Conservation (phyloP, 2,329 filamentous ascomycete species). For the Botrytis deweyae region DNA sequence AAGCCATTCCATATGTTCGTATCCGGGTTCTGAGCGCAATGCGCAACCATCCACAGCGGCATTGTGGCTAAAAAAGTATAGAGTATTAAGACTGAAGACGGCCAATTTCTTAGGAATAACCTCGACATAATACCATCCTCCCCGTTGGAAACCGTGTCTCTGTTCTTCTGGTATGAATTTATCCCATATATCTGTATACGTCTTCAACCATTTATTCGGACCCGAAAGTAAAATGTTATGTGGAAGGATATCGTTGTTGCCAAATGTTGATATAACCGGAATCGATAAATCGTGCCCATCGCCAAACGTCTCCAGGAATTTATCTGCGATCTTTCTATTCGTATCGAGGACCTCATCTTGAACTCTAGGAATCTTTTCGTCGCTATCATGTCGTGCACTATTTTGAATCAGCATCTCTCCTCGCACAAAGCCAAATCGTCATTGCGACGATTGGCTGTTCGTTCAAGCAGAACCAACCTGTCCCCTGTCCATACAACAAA, state of each 20-base stretch:
- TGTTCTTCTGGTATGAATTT: slow-evolving; percentile 90
- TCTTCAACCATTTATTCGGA: slow-evolving; percentile 81
- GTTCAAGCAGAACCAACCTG: slow-evolving; percentile 52
- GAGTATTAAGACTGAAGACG: slow-evolving; percentile 91
- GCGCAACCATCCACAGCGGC: slow-evolving; percentile 90
- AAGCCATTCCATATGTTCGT: slow-evolving; percentile 94
- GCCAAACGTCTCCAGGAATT: slow-evolving; percentile 73
- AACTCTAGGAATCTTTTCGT: slow-evolving; percentile 75
- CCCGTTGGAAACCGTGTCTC: slow-evolving; percentile 84
- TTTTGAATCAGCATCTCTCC: slow-evolving; percentile 4
- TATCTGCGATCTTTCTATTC: slow-evolving; percentile 73
- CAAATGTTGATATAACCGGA: slow-evolving; percentile 85
- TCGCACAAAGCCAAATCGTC: slow-evolving; percentile 15
- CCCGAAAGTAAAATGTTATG: slow-evolving; percentile 90
- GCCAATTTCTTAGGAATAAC: slow-evolving; percentile 83
- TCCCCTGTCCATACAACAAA: slow-evolving; percentile 95
- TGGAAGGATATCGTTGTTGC: slow-evolving; percentile 96
- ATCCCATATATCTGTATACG: slow-evolving; percentile 76
- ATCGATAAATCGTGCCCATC: slow-evolving; percentile 60
- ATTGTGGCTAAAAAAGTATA: slow-evolving; percentile 95
- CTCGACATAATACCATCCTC: slow-evolving; percentile 93
- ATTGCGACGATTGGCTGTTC: not conserved
- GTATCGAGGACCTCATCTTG: slow-evolving; percentile 72
- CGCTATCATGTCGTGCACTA: slow-evolving; percentile 71
- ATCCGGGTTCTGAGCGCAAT: slow-evolving; percentile 77